These are phyloP conservation scores for Decorospora gaudefroyi DNA, from an alignment of 2,329 filamentous ascomycete genomes.

Conservation along the genomic window DNA sequence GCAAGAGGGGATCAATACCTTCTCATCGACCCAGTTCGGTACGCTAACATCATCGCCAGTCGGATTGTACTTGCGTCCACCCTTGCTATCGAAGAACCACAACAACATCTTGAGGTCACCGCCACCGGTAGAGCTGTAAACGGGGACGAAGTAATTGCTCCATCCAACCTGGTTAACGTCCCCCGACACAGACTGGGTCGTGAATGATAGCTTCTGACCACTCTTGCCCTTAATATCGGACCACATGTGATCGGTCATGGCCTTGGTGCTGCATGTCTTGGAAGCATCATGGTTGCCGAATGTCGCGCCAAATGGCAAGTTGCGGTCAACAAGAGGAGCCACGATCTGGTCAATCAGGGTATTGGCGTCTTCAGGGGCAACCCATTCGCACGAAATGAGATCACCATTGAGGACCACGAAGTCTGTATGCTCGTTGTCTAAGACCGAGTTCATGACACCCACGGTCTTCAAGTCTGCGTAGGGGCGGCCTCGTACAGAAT, in stretches of 20 bases:
- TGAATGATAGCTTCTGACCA: slow-evolving; percentile 51
- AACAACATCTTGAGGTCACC: slow-evolving; percentile 56
- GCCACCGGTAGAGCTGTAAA: slow-evolving; percentile 51
- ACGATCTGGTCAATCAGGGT: slow-evolving; percentile 32
- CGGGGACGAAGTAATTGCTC: slow-evolving; percentile 60
- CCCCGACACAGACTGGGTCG: slow-evolving; percentile 50
- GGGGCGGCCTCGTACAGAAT: slow-evolving; percentile 10
- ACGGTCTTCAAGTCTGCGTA: slow-evolving; percentile 62
- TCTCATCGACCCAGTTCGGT: slow-evolving; percentile 27
- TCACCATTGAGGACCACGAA: slow-evolving; percentile 74
- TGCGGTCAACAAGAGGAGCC: slow-evolving; percentile 57
- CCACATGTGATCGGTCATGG: slow-evolving; percentile 35
- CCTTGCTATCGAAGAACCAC: slow-evolving; percentile 69
- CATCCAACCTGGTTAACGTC: slow-evolving; percentile 42
- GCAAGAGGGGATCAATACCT: slow-evolving; percentile 15
- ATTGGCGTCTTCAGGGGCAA: slow-evolving; percentile 24
- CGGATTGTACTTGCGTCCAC: slow-evolving; percentile 29
- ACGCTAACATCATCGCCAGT: slow-evolving; percentile 19
- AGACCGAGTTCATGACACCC: slow-evolving; percentile 61
- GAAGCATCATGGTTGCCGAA: slow-evolving; percentile 71
- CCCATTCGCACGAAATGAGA: slow-evolving; percentile 66
- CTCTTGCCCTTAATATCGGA: slow-evolving; percentile 54
- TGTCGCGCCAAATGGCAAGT: slow-evolving; percentile 66
- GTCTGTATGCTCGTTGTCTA: slow-evolving; percentile 61
- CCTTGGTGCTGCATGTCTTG: slow-evolving; percentile 30